phyloP scores from a whole-genome alignment of 2,329 filamentous ascomycete species.

The Capronia epimyces region DNA sequence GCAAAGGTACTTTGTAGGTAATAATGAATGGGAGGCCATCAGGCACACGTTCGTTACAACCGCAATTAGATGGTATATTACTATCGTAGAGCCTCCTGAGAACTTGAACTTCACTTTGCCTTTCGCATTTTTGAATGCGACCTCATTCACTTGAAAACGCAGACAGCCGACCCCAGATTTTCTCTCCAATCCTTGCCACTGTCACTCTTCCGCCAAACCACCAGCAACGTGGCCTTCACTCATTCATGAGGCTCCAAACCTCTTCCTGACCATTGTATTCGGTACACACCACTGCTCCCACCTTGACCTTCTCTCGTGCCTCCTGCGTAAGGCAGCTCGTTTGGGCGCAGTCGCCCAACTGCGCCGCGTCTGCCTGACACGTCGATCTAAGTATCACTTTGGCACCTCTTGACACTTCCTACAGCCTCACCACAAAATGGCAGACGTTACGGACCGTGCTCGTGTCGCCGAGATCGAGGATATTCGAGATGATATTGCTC shows the following conservation, averaged over 20 bases:
- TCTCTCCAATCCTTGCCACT: background rate
- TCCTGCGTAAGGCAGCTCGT: background rate
- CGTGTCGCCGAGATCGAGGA: constrained; percentile 15
- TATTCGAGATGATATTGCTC: constrained; percentile 23
- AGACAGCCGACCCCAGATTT: background rate
- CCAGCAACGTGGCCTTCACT: too few species aligned
- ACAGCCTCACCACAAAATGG: constrained; percentile 13
- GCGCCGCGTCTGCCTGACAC: background rate
- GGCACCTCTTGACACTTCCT: background rate
- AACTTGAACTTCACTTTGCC: too few species aligned
- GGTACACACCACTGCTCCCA: background rate
- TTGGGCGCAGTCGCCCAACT: background rate
- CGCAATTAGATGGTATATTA: too few species aligned
- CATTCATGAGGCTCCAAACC: background rate
- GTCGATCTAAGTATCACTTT: background rate
- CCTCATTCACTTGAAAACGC: too few species aligned
- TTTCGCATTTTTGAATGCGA: too few species aligned
- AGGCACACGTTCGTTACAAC: too few species aligned
- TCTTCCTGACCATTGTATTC: background rate
- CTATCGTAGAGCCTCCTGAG: too few species aligned
- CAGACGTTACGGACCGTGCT: constrained; percentile 7
- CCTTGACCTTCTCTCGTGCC: background rate
- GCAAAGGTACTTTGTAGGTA: too few species aligned
- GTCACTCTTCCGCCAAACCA: background rate
- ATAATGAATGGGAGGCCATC: too few species aligned